Evolutionary conservation across 176 grass and related monocot species (phyloP).

Genomic region (Rhynchospora breviuscula): DNA sequence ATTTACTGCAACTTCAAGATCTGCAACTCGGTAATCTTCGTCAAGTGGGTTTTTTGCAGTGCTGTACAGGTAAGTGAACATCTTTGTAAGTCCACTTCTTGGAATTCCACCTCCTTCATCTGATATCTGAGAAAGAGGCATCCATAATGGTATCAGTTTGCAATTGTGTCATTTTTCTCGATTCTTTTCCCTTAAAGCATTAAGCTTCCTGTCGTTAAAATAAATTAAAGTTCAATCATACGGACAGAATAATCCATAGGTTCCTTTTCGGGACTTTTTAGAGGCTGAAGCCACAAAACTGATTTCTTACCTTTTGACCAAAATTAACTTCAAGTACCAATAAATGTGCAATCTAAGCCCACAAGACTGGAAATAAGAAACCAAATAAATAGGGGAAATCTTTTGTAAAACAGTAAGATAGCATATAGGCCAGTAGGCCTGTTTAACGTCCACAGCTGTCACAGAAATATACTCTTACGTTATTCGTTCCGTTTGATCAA

Average conservation of each 20-base stretch:
- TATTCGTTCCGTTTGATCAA: too few species aligned
- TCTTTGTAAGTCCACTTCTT: slow-evolving; percentile 75
- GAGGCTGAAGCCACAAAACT: neutral
- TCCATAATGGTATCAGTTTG: slow-evolving; percentile 1
- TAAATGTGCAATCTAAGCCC: neutral
- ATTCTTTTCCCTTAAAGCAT: neutral
- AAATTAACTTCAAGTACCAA: neutral
- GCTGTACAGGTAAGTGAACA: slow-evolving; percentile 78
- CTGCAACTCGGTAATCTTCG: slow-evolving; percentile 31
- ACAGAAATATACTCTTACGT: too few species aligned
- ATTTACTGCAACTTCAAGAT: slow-evolving; percentile 19
- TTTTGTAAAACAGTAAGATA: neutral
- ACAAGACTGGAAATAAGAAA: neutral
- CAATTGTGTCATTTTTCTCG: neutral
- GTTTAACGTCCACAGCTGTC: too few species aligned
- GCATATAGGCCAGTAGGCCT: too few species aligned
- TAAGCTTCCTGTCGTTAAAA: neutral
- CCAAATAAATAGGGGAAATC: neutral
- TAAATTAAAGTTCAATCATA: neutral
- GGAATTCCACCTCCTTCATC: slow-evolving; percentile 83
- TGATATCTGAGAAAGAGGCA: slow-evolving; percentile 40
- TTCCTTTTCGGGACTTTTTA: too few species aligned
- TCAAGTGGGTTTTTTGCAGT: slow-evolving; percentile 64
- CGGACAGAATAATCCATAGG: too few species aligned
- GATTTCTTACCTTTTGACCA: neutral